A percentile compares a stretch with the other conserved stretches of the same genome.
These are phyloP conservation scores for Ustilago loliicola DNA, from an alignment of 1,284 basidiomycete genomes.

Conservation along the genomic window DNA sequence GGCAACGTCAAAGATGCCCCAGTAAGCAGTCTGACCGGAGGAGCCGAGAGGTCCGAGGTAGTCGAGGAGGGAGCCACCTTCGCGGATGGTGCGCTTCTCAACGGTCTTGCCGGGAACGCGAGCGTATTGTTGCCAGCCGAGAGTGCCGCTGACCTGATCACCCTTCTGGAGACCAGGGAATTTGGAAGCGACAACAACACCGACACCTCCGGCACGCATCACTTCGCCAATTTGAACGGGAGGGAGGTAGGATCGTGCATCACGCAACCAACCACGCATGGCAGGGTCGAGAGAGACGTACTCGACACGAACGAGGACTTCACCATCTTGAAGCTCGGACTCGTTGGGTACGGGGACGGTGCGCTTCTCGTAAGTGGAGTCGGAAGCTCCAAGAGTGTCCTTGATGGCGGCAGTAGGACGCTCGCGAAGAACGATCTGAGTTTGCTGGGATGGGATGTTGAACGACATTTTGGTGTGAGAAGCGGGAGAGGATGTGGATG, in stretches of 20 bases:
- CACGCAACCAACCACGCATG: slow-evolving; percentile 85
- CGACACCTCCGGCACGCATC: slow-evolving; percentile 81
- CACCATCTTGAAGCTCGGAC: slow-evolving; percentile 55
- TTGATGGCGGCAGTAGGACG: slow-evolving; percentile 66
- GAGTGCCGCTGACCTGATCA: slow-evolving; percentile 53
- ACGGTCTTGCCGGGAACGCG: slow-evolving; percentile 41
- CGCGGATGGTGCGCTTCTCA: slow-evolving; percentile 42
- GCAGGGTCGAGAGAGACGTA: slow-evolving; percentile 69
- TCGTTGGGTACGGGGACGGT: slow-evolving; percentile 39
- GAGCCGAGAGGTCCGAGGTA: slow-evolving; percentile 70
- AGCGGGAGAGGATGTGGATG: background rate
- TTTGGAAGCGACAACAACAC: slow-evolving; percentile 75
- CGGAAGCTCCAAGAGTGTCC: slow-evolving; percentile 45
- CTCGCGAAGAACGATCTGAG: slow-evolving; percentile 65
- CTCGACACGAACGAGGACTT: slow-evolving; percentile 67
- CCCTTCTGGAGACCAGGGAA: slow-evolving; percentile 61
- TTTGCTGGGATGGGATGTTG: slow-evolving; percentile 41
- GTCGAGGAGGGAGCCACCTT: slow-evolving; percentile 54
- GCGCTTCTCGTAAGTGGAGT: slow-evolving; percentile 61
- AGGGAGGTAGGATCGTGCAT: slow-evolving; percentile 73
- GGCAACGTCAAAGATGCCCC: slow-evolving; percentile 58
- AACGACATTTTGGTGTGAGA: slow-evolving; percentile 30
- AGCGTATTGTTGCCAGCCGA: slow-evolving; percentile 60
- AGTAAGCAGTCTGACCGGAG: slow-evolving; percentile 71
- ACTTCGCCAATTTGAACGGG: slow-evolving; percentile 84